phyloP scores from a whole-genome alignment of 2,329 filamentous ascomycete species.

The Sporothrix mexicana region DNA sequence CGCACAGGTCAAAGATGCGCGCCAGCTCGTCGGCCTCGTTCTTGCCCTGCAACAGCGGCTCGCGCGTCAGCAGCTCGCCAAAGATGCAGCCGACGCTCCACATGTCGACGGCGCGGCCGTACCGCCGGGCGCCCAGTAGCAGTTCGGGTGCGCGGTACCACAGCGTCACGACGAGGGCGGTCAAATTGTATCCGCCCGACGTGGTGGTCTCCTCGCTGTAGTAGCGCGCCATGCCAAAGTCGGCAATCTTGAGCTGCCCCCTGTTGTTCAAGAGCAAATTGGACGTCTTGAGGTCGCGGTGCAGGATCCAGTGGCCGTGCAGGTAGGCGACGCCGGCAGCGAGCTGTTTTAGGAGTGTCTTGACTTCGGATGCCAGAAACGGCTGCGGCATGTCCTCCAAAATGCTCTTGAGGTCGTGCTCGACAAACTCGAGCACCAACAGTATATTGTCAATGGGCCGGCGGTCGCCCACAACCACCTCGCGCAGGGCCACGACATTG shows the following conservation, averaged over 20 bases:
- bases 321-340: slow-evolving; percentile 81
- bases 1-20: slow-evolving; percentile 87
- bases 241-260: slow-evolving; percentile 91
- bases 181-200: slow-evolving; percentile 59
- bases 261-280: slow-evolving; percentile 96
- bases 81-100: slow-evolving; percentile 98
- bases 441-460: slow-evolving; percentile 70
- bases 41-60: slow-evolving; percentile 82
- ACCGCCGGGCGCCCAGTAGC: slow-evolving; percentile 77
- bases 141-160: slow-evolving; percentile 97
- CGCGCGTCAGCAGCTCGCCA: slow-evolving; percentile 82
- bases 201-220: slow-evolving; percentile 62
- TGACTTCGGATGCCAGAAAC: slow-evolving; percentile 90
- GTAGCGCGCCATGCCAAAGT: slow-evolving; percentile 97
- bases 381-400: slow-evolving; percentile 94
- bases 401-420: slow-evolving; percentile 93
- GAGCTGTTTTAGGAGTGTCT: slow-evolving; percentile 86
- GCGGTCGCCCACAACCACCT: slow-evolving; percentile 79
- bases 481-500: slow-evolving; percentile 81
- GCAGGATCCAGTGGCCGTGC: slow-evolving; percentile 88
- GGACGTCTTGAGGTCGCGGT: slow-evolving; percentile 91
- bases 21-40: slow-evolving; percentile 92
- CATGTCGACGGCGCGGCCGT: slow-evolving; percentile 82
- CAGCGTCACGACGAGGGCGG: slow-evolving; percentile 91
- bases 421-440: slow-evolving; percentile 95